Conservation (phyloP, 2,329 filamentous ascomycete species). For the Calonectria ilicicola region DNA sequence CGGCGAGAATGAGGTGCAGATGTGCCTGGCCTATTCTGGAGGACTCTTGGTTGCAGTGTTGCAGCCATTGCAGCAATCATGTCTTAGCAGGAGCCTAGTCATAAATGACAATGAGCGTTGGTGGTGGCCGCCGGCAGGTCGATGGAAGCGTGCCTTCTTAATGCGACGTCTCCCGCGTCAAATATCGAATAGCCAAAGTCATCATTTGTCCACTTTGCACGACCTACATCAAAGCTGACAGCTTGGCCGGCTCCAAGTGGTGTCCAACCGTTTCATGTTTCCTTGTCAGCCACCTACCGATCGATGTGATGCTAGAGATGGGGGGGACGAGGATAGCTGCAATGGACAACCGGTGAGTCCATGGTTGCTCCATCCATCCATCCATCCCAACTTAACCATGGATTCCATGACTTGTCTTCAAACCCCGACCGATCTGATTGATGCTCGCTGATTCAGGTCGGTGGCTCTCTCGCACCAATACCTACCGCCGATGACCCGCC, state of each 20-base stretch:
- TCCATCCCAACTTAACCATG: not conserved
- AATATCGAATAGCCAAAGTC: slow-evolving; percentile 11
- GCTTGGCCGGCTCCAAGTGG: slow-evolving; percentile 13
- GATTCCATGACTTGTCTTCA: slow-evolving; percentile 10
- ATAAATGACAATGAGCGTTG: slow-evolving; percentile 16
- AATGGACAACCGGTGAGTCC: slow-evolving; percentile 19
- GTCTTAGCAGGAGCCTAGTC: slow-evolving; percentile 15
- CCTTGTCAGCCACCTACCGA: slow-evolving; percentile 6
- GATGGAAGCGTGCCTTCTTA: slow-evolving; percentile 36
- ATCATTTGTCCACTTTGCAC: slow-evolving; percentile 21
- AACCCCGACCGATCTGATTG: slow-evolving; percentile 10
- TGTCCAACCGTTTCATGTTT: slow-evolving; percentile 24
- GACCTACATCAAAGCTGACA: slow-evolving; percentile 23
- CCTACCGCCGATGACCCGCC: slow-evolving; percentile 2
- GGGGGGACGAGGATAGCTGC: slow-evolving; percentile 5
- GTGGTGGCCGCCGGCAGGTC: slow-evolving; percentile 31
- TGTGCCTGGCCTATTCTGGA: slow-evolving; percentile 20
- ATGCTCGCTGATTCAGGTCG: slow-evolving; percentile 6
- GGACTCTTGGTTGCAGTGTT: slow-evolving; percentile 1
- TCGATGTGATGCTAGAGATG: not conserved
- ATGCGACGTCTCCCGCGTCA: slow-evolving; percentile 36
- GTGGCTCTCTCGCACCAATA: not conserved
- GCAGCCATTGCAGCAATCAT: slow-evolving; percentile 3
- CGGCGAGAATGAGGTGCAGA: slow-evolving; percentile 17
- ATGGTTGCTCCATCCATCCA: slow-evolving; percentile 4